Evolutionary conservation across 495 filamentous ascomycete genomes (phyloP), one percentile per base, ranked within the genome.

Genomic region (Staphylotrichum longicolle): DNA sequence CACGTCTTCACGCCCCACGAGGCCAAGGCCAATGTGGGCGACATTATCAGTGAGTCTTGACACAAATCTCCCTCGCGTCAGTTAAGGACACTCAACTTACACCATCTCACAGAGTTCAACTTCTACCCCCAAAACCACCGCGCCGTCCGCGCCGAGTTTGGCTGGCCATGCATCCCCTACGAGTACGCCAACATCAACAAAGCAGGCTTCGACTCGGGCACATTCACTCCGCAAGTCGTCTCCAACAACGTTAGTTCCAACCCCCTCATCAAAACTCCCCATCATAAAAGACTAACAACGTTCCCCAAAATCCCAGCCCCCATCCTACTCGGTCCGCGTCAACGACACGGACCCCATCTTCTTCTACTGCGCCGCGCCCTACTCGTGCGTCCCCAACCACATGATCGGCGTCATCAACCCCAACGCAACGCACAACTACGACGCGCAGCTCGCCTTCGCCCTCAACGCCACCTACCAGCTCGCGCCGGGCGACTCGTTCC

Each of bases 81-180:
- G n/a, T 15, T 0, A 32, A 12, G 8, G 5, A 39, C 0, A 0
- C 32, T 62, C 4, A 34, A 65, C 60, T 56, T 39, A 46, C 57
- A 65, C 54, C 32, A 3, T 37, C 27, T 45, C 61, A 76, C 61
- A 76, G 75, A 73, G 52, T 88, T 86, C 69, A 66, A 74, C 37
- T 86, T 88, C 75, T 86, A 76, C 66, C 83, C 86, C 4, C 63
- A 69, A 57, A 84, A 84, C 63, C 85, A 87, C 62, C 81, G 80
- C 2, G 85, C 88, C 9, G 79, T 76, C 6, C 76, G 80, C 35
- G 78, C 84, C 5, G 81, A 77, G n/a, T 88, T 76, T 62, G 66
- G 69, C 20, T 73, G 68, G 44, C 81, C 86, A 55, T 88, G 86
- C 60, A 78, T 86, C 37, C 83, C 84, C 8, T 85, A 82, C 58